These are phyloP conservation scores for Amniculicola lignicola DNA, from an alignment of 495 filamentous ascomycete genomes.

Conservation along the genomic window DNA sequence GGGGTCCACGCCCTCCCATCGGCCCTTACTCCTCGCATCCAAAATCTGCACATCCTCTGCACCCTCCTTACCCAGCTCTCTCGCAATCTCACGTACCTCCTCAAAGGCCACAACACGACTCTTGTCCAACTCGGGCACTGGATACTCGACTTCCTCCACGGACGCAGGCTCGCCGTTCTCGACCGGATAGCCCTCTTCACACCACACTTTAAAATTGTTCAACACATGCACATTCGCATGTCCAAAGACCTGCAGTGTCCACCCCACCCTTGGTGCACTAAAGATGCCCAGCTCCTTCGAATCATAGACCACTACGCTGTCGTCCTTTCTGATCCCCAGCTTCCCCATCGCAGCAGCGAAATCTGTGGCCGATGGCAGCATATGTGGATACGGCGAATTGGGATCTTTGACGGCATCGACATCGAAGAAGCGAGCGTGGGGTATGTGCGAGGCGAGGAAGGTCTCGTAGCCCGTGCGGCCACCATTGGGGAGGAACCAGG, in stretches of 20 bases:
- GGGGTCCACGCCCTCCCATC: constrained; percentile 78
- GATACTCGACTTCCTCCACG: constrained; percentile 52
- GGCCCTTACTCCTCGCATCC: constrained; percentile 76
- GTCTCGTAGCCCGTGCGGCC: constrained; percentile 71
- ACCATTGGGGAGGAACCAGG: constrained; percentile 96
- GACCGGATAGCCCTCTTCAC: constrained; percentile 71
- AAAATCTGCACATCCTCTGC: constrained; percentile 79
- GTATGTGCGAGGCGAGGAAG: constrained; percentile 75
- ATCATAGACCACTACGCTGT: constrained; percentile 92
- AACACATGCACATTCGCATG: constrained; percentile 86
- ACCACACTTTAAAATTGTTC: constrained; percentile 92
- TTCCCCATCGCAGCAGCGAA: constrained; percentile 87
- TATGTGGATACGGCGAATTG: constrained; percentile 87
- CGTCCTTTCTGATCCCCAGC: constrained; percentile 79
- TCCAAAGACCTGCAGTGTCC: constrained; percentile 88
- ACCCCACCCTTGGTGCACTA: constrained; percentile 85
- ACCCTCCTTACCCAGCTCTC: constrained; percentile 74
- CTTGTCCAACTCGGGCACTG: constrained; percentile 52
- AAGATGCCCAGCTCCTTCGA: constrained; percentile 85
- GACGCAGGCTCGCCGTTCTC: constrained; percentile 67
- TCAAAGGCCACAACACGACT: constrained; percentile 67
- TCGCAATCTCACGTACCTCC: constrained; percentile 71
- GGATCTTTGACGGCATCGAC: constrained; percentile 86
- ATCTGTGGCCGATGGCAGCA: constrained; percentile 77
- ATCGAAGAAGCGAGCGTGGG: constrained; percentile 91